Conservation (phyloP, 495 filamentous ascomycete genomes). For the Margaritispora aquatica region DNA sequence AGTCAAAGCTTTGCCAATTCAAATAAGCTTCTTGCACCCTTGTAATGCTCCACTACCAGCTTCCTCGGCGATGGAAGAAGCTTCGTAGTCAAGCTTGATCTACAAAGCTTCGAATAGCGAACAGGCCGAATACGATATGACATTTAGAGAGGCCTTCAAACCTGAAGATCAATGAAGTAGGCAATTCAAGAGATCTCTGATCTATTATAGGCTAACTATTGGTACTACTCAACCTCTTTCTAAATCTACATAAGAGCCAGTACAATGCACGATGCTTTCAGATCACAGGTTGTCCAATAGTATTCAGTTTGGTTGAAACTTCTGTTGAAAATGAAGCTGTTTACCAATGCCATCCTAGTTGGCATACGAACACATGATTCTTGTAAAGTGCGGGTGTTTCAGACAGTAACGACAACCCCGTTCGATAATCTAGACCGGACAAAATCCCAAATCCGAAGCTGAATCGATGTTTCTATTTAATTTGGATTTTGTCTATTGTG, state of each 20-base stretch:
- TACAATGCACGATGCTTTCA: too few species aligned
- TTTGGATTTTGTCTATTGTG: too few species aligned
- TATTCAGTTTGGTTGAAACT: neutral
- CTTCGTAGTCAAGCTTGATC: neutral
- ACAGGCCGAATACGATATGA: neutral
- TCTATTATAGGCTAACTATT: too few species aligned
- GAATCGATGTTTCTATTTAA: neutral
- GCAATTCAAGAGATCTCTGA: too few species aligned
- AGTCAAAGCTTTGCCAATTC: neutral
- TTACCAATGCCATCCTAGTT: neutral
- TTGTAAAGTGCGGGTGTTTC: constrained; percentile 1
- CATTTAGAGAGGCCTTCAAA: neutral
- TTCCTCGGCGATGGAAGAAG: neutral
- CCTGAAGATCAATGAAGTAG: neutral
- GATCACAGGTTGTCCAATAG: too few species aligned
- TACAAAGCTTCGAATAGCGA: neutral
- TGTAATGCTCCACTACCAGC: neutral
- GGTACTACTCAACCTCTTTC: too few species aligned
- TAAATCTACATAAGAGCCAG: too few species aligned
- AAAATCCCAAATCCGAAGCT: neutral
- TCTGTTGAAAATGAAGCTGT: neutral
- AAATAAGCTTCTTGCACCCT: neutral
- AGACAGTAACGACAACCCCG: neutral
- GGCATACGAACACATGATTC: neutral
- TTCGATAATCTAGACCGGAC: neutral